Percentiles rank a stretch among this genome's conserved stretches.
Evolutionary conservation across 2,329 filamentous ascomycete species (phyloP).

Genomic region (Ophiostoma australiae): DNA sequence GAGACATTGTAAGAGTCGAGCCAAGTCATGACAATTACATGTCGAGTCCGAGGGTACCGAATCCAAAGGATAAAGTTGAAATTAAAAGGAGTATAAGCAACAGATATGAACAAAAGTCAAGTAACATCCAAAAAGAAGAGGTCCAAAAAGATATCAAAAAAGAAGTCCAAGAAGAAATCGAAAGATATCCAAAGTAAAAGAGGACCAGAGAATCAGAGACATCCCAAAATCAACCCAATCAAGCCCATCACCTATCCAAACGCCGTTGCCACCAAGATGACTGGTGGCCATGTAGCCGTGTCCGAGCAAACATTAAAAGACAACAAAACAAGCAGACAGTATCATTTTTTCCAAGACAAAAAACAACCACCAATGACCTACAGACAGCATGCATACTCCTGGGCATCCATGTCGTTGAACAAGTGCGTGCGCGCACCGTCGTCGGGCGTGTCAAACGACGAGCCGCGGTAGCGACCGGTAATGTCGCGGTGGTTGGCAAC

Average conservation of each 20-base stretch:
- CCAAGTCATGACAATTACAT: background rate
- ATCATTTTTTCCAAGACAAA: background rate
- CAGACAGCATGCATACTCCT: constrained; percentile 35
- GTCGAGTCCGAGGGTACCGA: background rate
- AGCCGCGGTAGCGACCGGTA: constrained; percentile 36
- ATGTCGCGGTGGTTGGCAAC: constrained; percentile 34
- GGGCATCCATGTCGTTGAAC: constrained; percentile 34
- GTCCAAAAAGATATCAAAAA: background rate
- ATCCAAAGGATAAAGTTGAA: background rate
- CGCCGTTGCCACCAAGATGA: background rate
- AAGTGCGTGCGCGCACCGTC: constrained; percentile 35
- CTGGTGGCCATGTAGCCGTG: constrained; percentile 6
- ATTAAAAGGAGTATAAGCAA: background rate
- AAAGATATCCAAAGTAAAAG: background rate
- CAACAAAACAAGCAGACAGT: background rate
- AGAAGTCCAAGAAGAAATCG: background rate
- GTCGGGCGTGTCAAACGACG: constrained; percentile 31
- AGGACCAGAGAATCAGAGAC: background rate
- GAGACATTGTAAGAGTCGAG: background rate
- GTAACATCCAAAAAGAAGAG: background rate
- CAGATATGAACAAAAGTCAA: background rate
- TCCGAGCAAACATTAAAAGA: constrained; percentile 6
- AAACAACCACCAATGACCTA: constrained; percentile 20
- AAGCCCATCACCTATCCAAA: background rate
- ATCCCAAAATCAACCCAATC: constrained; percentile 9